phyloP scores from a whole-genome alignment of 306 rosid species.

The Glycine soja region DNA sequence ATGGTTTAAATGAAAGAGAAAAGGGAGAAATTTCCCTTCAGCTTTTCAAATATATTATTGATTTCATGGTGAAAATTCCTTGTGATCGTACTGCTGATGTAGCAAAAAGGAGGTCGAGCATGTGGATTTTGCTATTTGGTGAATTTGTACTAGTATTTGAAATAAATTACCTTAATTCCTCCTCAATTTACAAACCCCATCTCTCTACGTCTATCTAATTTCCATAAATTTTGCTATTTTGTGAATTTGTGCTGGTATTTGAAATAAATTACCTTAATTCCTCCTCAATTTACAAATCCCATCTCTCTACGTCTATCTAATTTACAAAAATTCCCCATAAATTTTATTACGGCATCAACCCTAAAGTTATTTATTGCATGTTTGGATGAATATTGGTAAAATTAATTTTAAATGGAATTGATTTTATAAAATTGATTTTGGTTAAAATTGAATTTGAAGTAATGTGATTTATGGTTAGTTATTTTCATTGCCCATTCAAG shows the following conservation, averaged over 20 bases:
- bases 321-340: not conserved
- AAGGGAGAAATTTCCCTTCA: not conserved
- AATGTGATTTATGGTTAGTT: too few species aligned
- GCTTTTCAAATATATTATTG: not conserved
- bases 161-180: not conserved
- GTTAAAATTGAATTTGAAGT: too few species aligned
- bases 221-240: not conserved
- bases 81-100: not conserved
- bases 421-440: too few species aligned
- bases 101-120: conserved; percentile 33
- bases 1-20: conserved; percentile 11
- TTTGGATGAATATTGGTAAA: too few species aligned
- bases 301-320: not conserved
- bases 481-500: too few species aligned
- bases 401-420: too few species aligned
- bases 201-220: not conserved
- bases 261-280: not conserved
- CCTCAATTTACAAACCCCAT: not conserved
- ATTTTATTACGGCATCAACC: not conserved
- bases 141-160: conserved; percentile 25
- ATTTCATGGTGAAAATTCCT: conserved; percentile 10
- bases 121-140: conserved; percentile 20
- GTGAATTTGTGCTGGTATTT: conserved; percentile 26
- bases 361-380: not conserved
- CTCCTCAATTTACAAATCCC: not conserved